A percentile compares a stretch with the other conserved stretches of the same genome.
Conservation (phyloP, 768 basidiomycete genomes). For the Amanita rubescens region DNA sequence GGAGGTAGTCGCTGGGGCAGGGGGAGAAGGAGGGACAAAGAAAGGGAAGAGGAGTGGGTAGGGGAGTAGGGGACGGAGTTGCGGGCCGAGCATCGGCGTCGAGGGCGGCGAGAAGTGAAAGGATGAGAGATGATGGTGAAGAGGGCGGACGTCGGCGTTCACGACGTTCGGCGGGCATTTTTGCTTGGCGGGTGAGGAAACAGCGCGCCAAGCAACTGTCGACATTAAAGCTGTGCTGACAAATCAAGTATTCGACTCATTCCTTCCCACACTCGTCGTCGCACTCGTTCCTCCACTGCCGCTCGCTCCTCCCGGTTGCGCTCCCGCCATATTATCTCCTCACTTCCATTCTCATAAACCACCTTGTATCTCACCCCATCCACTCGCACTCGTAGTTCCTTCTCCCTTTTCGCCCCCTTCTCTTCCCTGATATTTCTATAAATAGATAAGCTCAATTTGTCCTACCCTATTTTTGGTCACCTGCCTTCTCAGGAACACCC, state of each 20-base stretch:
- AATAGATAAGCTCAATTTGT: constrained; percentile 24
- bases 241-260: constrained; percentile 31
- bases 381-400: constrained; percentile 46
- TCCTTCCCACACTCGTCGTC: constrained; percentile 43
- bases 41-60: constrained; percentile 63
- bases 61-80: constrained; percentile 27
- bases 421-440: constrained; percentile 44
- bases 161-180: constrained; percentile 11
- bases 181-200: constrained; percentile 12
- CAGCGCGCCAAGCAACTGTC: constrained; percentile 13
- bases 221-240: constrained; percentile 2
- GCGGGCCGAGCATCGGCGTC: constrained; percentile 39
- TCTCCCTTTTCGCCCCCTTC: constrained; percentile 31
- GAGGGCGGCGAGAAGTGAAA: constrained; percentile 52
- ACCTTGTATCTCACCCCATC: constrained; percentile 57
- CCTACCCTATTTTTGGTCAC: constrained; percentile 14
- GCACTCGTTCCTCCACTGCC: constrained; percentile 29
- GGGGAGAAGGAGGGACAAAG: constrained; percentile 14
- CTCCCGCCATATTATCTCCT: constrained; percentile 43
- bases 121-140: constrained; percentile 39
- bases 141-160: constrained; percentile 18
- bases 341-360: constrained; percentile 58
- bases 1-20: no score
- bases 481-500: constrained; percentile 55
- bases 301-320: constrained; percentile 26